These are phyloP conservation scores for Sclerotinia trifoliorum DNA, from an alignment of 2,329 filamentous ascomycete genomes.

Conservation along the genomic window DNA sequence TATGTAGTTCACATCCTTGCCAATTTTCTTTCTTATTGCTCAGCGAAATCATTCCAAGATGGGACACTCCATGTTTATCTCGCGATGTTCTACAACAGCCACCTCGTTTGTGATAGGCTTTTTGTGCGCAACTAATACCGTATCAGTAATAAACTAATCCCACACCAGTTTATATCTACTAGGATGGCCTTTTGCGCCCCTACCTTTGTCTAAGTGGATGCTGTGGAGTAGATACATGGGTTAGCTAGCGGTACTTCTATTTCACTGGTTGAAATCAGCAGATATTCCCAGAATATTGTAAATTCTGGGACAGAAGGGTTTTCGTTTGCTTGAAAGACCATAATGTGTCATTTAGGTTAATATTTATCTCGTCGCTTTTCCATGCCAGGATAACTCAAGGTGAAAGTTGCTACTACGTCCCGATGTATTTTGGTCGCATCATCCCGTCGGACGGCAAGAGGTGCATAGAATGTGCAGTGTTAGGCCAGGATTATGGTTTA, in stretches of 20 bases:
- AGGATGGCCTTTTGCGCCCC: slow-evolving; percentile 7
- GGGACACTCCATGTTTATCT: not conserved
- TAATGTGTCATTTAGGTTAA: not conserved
- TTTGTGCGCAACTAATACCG: slow-evolving; percentile 4
- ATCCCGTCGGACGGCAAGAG: not conserved
- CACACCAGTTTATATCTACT: slow-evolving; percentile 13
- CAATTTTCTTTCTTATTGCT: not conserved
- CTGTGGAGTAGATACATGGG: slow-evolving; percentile 6
- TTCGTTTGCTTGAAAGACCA: not conserved
- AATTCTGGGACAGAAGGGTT: not conserved
- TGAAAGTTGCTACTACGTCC: not conserved
- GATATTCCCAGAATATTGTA: not conserved
- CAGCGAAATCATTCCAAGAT: not conserved
- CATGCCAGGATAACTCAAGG: not conserved
- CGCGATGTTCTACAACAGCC: slow-evolving; percentile 17
- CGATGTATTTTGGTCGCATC: not conserved
- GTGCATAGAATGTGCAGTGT: slow-evolving; percentile 15
- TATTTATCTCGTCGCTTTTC: not conserved
- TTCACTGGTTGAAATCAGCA: not conserved
- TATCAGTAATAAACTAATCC: slow-evolving; percentile 17
- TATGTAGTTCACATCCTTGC: not conserved
- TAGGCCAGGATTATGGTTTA: slow-evolving; percentile 19
- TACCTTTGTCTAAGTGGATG: slow-evolving; percentile 22
- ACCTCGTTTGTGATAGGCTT: slow-evolving; percentile 20
- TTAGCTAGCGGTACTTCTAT: not conserved